Evolutionary conservation across 768 basidiomycete species (phyloP).

Genomic region (Tephrocybe sp.): DNA sequence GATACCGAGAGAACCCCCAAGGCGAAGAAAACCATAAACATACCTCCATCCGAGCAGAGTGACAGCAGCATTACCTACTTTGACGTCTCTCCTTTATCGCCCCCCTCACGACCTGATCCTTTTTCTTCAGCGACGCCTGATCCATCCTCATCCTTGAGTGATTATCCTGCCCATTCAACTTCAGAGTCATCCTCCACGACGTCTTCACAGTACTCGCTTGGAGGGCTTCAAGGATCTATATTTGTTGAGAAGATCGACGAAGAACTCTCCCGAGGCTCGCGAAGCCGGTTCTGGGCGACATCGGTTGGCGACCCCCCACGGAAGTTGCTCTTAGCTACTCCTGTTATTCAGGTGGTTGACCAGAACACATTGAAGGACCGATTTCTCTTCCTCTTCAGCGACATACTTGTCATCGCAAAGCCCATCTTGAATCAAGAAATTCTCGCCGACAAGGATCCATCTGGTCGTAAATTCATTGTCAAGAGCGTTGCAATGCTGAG

Average conservation of each 20-base stretch:
- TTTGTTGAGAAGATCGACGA: conserved; percentile 73
- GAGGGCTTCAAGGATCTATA: conserved; percentile 44
- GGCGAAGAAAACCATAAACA: conserved; percentile 28
- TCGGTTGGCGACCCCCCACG: conserved; percentile 84
- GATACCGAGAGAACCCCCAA: conserved; percentile 43
- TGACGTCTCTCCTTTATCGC: conserved; percentile 35
- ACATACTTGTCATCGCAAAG: conserved; percentile 91
- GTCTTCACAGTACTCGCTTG: conserved; percentile 63
- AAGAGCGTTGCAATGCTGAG: conserved; percentile 85
- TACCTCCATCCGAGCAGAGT: conserved; percentile 25
- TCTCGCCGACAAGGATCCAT: conserved; percentile 58
- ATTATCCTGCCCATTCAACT: conserved; percentile 65
- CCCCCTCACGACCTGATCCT: conserved; percentile 51
- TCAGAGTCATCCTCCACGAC: conserved; percentile 73
- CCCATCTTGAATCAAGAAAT: conserved; percentile 73
- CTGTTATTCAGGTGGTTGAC: conserved; percentile 92
- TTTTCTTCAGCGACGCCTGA: conserved; percentile 69
- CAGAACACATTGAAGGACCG: conserved; percentile 93
- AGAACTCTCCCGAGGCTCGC: conserved; percentile 59
- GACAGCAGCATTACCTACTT: conserved; percentile 23
- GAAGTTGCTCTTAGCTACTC: conserved; percentile 78
- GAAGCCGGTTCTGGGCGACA: conserved; percentile 56
- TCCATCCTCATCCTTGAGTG: conserved; percentile 73
- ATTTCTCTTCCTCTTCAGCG: conserved; percentile 95
- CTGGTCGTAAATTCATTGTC: conserved; percentile 80